These are phyloP conservation scores for Stemphylium lycopersici DNA, from an alignment of 2,329 filamentous ascomycete genomes.

Conservation along the genomic window DNA sequence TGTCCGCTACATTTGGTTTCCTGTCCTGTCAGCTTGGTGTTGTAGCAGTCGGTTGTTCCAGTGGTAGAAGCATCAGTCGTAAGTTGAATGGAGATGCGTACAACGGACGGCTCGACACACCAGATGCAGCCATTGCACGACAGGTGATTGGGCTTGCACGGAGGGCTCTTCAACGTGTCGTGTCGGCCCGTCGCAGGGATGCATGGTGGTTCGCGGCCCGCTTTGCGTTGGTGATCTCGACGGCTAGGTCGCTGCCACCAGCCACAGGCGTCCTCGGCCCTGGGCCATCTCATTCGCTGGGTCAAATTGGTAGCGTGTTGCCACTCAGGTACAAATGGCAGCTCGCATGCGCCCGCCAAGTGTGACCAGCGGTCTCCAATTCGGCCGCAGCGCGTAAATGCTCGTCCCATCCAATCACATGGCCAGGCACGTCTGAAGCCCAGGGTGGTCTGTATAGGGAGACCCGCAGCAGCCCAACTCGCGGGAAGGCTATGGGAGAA, in stretches of 20 bases:
- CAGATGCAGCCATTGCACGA: too few relatives aligned
- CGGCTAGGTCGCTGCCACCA: constrained; percentile 4
- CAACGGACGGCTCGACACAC: too few relatives aligned
- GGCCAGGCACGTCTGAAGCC: constrained; percentile 24
- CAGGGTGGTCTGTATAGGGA: constrained; percentile 13
- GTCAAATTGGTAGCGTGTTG: constrained; percentile 10
- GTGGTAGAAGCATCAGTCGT: too few relatives aligned
- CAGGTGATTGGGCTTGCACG: too few relatives aligned
- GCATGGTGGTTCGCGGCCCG: constrained; percentile 11
- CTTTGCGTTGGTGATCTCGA: neutral
- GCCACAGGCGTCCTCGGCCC: neutral
- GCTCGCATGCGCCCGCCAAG: constrained; percentile 41
- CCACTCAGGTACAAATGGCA: constrained; percentile 23
- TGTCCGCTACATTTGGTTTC: too few relatives aligned
- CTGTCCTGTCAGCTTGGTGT: too few relatives aligned
- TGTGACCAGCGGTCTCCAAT: constrained; percentile 36
- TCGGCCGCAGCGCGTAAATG: constrained; percentile 42
- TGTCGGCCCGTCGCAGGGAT: constrained; percentile 15
- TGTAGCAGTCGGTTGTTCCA: too few relatives aligned
- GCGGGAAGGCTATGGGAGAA: constrained; percentile 19
- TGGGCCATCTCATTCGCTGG: neutral
- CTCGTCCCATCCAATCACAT: constrained; percentile 30
- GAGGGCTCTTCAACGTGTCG: too few relatives aligned
- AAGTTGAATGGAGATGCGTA: too few relatives aligned
- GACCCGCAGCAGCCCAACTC: constrained; percentile 34